Percentiles rank a stretch among this genome's conserved stretches.
phyloP scores from a whole-genome alignment of 1,284 basidiomycete genomes.

The Ustilago cynodontis region DNA sequence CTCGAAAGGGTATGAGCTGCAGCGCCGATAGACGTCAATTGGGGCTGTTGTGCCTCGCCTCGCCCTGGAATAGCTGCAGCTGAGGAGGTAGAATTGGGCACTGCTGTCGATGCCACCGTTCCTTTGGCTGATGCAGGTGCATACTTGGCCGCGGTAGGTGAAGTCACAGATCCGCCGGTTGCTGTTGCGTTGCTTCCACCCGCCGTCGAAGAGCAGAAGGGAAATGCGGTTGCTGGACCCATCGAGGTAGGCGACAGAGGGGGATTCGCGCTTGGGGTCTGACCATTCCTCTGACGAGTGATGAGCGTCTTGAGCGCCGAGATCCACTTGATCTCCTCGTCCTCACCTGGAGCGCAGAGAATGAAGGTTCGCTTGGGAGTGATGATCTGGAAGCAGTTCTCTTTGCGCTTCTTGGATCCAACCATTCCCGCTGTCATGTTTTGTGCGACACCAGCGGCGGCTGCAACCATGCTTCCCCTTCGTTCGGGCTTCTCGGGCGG shows the following conservation, averaged over 20 bases:
- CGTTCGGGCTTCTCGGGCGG: slow-evolving; percentile 39
- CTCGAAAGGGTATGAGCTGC: slow-evolving; percentile 38
- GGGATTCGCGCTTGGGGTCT: slow-evolving; percentile 25
- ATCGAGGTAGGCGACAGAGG: slow-evolving; percentile 37
- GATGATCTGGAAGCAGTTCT: slow-evolving; percentile 91
- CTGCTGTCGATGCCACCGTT: slow-evolving; percentile 6
- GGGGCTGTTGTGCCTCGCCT: background rate
- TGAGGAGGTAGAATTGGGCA: slow-evolving; percentile 2
- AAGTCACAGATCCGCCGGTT: slow-evolving; percentile 7
- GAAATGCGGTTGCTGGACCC: slow-evolving; percentile 18
- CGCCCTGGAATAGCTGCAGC: background rate
- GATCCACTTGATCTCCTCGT: slow-evolving; percentile 98
- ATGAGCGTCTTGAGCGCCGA: slow-evolving; percentile 92
- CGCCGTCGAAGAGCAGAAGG: slow-evolving; percentile 19
- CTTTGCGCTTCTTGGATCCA: slow-evolving; percentile 61
- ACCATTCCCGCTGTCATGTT: slow-evolving; percentile 49
- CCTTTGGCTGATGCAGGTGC: slow-evolving; percentile 6
- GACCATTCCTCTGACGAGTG: slow-evolving; percentile 67
- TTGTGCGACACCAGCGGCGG: slow-evolving; percentile 47
- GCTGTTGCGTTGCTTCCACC: slow-evolving; percentile 3
- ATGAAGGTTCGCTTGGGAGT: slow-evolving; percentile 90
- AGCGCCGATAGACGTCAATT: slow-evolving; percentile 43
- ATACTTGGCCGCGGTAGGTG: slow-evolving; percentile 13
- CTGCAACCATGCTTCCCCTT: slow-evolving; percentile 46
- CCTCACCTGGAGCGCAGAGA: slow-evolving; percentile 93